Base-by-base conservation (phyloP, 306 rosid species). In the Cicer bijugum region DNA sequence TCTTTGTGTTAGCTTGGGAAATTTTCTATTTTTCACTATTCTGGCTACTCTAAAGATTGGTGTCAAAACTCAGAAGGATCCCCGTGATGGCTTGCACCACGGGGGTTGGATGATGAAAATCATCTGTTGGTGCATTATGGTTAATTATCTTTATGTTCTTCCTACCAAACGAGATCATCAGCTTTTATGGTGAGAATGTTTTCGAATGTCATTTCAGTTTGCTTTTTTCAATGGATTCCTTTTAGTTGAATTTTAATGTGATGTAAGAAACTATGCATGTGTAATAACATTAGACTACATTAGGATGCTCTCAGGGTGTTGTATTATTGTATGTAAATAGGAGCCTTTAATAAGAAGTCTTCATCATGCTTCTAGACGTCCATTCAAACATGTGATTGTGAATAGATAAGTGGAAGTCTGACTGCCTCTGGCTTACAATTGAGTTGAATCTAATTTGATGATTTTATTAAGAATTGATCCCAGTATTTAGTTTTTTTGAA, bases 41-140 rank as follows among this genome's bases (percentile, higher is more conserved):
- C 83, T 95, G 5, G 86, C 99, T 12, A 46, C 89, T 77, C 10
- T 90, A 47, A 95, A 91, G 99, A 33, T 90, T 64, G 99, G 99
- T 55, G 99, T 95, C 14, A 95, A 87, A 79, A 91, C 47, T 75
- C 99, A 95, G 80, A 91, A 85, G 90, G 99, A 95, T 85, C 99
- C 97, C n/a, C 99, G 99, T 73, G 99, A 95, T 85, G 51, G 75
- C 64, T 28, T 95, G 82, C 99, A 95, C 80, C 99, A 95, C 55
- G 99, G 99, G 68, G 99, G 99, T 71, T 95, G 99, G 99, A 95
- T 95, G 99, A 83, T 91, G 93, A 95, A 95, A 81, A 19, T 95
- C 17, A 85, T 89, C 65, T 87, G 90, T 82, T 95, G 99, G 99
- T 90, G 61, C 75, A 83, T 91, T 70, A 42, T 91, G 83, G 96